Evolutionary conservation across 352 stramenopile genomes (phyloP), one percentile per base, ranked within the genome.

Genomic region (Blastocystis sp.): DNA sequence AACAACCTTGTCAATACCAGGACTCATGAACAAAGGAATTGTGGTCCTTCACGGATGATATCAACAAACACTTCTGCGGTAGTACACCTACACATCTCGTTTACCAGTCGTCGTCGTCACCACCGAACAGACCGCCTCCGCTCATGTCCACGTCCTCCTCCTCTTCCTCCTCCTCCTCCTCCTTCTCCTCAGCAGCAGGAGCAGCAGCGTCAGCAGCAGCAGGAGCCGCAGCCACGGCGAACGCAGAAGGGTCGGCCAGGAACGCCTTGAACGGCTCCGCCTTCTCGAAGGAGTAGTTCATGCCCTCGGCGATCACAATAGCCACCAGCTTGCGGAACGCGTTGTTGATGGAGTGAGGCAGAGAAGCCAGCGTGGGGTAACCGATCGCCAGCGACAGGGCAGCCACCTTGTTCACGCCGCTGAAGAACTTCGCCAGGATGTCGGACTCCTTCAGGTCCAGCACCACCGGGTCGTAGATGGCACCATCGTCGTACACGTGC

Each of bases 301-400:
- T 94, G 90, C 94, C 94, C 11, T 88, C 86, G 89, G 97, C 94
- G 86, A 98, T 93, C 53, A 95, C 96, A 76, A 99, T 92, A 40
- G 95, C 94, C 40, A 99, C 93, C 78, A 98, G 92, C 59, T 94
- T 93, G 92, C 98, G 98, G 94, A 98, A 98, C 80, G 96, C 96
- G 92, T 98, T 99, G 91, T 94, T 95, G 89, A 99, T 95, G 89
- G 94, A 98, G 95, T 99, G 97, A 38, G 96, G 96, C 88, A 99
- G 94, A 89, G 95, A 98, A 56, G 95, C 96, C 89, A 98, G 92
- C 74, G 96, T 99, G 65, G 97, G 96, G 28, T 34, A 34, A 34
- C 28, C 28, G 28, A 34, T 34, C 28, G 28, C 28, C 28, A 34
- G 94, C 28, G 28, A 34, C 28, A 34, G 28, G 28, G 28, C 28